Evolutionary conservation across 305 asterid species (phyloP), one percentile per base, ranked within the genome.

Genomic region (Caryopteris hybrid): DNA sequence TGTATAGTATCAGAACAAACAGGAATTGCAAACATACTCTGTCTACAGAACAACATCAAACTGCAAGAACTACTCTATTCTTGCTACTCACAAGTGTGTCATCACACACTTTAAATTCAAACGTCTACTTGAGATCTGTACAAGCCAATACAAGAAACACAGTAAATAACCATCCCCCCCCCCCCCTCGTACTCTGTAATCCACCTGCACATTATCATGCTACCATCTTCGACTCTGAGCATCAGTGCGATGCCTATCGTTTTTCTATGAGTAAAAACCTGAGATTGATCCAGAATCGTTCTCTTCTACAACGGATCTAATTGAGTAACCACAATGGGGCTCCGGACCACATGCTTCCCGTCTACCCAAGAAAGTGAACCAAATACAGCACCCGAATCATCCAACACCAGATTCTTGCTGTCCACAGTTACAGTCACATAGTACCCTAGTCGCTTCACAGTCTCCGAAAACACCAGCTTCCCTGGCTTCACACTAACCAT

Each of bases 311-410:
- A 74, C 3, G 96, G 95, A 14, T 83, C 88, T 2, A 89, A 71
- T 68, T 83, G 88, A 43, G 97, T 81, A 5, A 92, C 90, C 60
- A 90, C 90, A 29, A 92, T 80, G 68, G 96, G 90, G 86, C 97
- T 90, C 69, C 95, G 81, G 34, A 93, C 97, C 34, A 79, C 86
- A 60, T 83, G 99, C 74, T 83, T 87, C 75, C 96, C 99, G 41
- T 91, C 97, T 51, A 21, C 64, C 99, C 97, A 93, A 22, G 90
- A 76, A 27, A 90, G 81, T 18, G 95, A 85, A 13, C 99, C 99
- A 27, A 83, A 91, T 8, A 78, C 87, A 8, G 96, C 95, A 61
- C 97, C 96, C 27, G 94, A 83, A 70, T 82, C 88, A 56, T 71
- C 95, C 84, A 87, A 67, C 34, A 80, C 87, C 73, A 86, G 67